Percentiles rank a stretch among this genome's conserved stretches.
These are phyloP conservation scores for Prunus kanzakura DNA, from an alignment of 306 rosid species.

Conservation along the genomic window DNA sequence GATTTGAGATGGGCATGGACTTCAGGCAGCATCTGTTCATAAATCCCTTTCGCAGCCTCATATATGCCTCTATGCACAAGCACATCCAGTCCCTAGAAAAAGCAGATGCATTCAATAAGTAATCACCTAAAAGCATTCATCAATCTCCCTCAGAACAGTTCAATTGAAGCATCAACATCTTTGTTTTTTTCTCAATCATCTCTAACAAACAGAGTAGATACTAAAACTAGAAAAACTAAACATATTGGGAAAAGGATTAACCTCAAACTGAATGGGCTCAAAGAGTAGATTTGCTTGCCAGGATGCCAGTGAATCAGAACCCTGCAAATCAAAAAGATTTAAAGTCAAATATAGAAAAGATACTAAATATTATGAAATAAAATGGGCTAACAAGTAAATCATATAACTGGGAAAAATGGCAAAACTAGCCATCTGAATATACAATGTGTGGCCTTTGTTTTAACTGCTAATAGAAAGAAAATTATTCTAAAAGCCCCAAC, in stretches of 20 bases:
- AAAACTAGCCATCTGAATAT: neutral
- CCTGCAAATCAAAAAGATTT: conserved; percentile 40
- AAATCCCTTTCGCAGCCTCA: conserved; percentile 95
- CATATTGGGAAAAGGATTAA: conserved; percentile 13
- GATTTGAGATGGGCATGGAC: conserved; percentile 62
- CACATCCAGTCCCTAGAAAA: conserved; percentile 64
- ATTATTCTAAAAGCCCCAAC: neutral
- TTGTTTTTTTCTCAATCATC: neutral
- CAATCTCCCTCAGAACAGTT: neutral
- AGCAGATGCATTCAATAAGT: neutral
- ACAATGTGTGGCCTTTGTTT: neutral
- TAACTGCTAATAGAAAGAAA: neutral
- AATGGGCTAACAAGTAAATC: neutral
- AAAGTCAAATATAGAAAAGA: neutral
- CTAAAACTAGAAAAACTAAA: neutral
- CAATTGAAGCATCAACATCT: neutral
- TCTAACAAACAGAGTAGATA: neutral
- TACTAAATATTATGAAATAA: neutral
- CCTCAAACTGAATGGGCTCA: conserved; percentile 92
- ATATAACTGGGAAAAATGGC: neutral
- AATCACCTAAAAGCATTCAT: neutral
- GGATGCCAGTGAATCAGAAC: conserved; percentile 86
- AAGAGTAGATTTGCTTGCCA: conserved; percentile 99
- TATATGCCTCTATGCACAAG: conserved; percentile 95
- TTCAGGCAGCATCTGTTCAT: conserved; percentile 86